These are phyloP conservation scores for Podaxis pistillaris DNA, from an alignment of 768 basidiomycete genomes.

Conservation along the genomic window DNA sequence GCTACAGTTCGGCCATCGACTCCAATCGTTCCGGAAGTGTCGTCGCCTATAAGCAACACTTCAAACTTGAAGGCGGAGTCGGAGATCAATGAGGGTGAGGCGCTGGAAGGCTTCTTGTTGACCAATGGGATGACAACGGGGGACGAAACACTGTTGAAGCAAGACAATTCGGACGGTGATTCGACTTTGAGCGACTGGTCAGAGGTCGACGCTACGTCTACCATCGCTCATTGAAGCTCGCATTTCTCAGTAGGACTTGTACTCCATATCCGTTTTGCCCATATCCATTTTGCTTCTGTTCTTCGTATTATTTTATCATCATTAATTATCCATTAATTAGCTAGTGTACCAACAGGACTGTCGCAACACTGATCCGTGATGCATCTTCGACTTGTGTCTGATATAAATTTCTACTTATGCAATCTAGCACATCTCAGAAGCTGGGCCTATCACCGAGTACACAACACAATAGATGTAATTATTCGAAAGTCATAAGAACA, in stretches of 20 bases:
- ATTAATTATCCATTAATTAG: background rate
- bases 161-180: background rate
- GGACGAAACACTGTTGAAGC: background rate
- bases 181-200: conserved; percentile 10
- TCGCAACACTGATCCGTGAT: too few relatives aligned
- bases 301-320: background rate
- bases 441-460: background rate
- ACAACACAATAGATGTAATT: background rate
- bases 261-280: background rate
- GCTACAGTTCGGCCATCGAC: background rate
- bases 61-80: background rate
- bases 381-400: too few relatives aligned
- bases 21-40: background rate
- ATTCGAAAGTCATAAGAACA: background rate
- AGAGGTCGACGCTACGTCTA: background rate
- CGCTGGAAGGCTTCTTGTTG: background rate
- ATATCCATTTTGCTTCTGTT: background rate
- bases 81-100: background rate
- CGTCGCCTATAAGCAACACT: background rate
- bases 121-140: background rate
- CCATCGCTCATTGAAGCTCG: background rate
- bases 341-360: too few relatives aligned
- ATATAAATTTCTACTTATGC: background rate
- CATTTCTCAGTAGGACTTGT: background rate
- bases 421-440: background rate